Conservation (phyloP, 2,329 filamentous ascomycete species). For the Graphilbum ipis-grandicollis region DNA sequence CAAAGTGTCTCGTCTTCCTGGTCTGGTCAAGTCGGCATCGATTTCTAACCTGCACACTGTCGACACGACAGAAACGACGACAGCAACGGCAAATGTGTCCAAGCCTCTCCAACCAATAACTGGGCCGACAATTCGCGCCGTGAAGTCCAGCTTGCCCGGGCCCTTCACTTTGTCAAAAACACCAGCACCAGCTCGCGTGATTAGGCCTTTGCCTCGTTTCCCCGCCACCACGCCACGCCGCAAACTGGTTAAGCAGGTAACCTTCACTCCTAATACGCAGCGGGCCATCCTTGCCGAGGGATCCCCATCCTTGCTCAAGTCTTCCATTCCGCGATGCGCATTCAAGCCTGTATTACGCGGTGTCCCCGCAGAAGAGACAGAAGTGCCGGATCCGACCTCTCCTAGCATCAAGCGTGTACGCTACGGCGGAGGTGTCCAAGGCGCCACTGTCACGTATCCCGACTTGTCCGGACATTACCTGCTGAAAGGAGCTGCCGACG, state of each 20-base stretch:
- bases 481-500: neutral
- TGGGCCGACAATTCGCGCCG: slow-evolving; percentile 5
- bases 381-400: neutral
- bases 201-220: slow-evolving; percentile 33
- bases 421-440: neutral
- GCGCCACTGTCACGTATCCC: slow-evolving; percentile 23
- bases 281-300: slow-evolving; percentile 24
- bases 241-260: slow-evolving; percentile 54
- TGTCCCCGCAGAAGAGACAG: neutral
- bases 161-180: slow-evolving; percentile 22
- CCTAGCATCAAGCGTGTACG: slow-evolving; percentile 2
- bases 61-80: neutral
- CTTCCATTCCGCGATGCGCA: slow-evolving; percentile 24
- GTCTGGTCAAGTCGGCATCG: slow-evolving; percentile 32
- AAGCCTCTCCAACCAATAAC: slow-evolving; percentile 8
- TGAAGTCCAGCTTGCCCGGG: no score
- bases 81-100: slow-evolving; percentile 12
- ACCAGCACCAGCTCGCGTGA: slow-evolving; percentile 24
- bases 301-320: slow-evolving; percentile 40
- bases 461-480: slow-evolving; percentile 24
- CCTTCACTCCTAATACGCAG: slow-evolving; percentile 60
- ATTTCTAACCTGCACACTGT: slow-evolving; percentile 23
- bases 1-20: slow-evolving; percentile 24
- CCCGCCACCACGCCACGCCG: slow-evolving; percentile 50
- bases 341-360: slow-evolving; percentile 15